Conservation (phyloP, 2,329 filamentous ascomycete species). For the Seiridium unicorne region DNA sequence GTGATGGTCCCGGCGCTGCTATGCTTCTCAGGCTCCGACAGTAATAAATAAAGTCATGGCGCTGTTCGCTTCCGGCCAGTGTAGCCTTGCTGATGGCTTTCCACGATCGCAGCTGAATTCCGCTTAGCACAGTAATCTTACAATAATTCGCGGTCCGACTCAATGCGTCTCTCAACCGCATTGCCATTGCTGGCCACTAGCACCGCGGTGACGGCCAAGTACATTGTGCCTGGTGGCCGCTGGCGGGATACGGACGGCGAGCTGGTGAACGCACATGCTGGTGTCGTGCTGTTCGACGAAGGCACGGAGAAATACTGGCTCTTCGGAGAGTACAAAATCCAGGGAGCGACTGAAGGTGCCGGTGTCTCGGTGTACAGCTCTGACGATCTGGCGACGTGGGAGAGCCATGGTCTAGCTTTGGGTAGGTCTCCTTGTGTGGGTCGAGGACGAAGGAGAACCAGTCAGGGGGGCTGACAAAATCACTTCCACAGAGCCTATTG, state of each 20-base stretch:
- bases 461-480: conserved; percentile 5
- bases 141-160: neutral
- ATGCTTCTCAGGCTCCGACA: too few species aligned
- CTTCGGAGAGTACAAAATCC: conserved; percentile 61
- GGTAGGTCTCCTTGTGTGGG: conserved; percentile 28
- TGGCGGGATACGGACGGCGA: conserved; percentile 61
- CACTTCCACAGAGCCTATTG: conserved; percentile 39
- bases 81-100: neutral
- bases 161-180: neutral
- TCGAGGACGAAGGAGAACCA: neutral
- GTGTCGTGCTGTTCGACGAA: conserved; percentile 51
- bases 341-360: conserved; percentile 58
- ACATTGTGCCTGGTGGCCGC: conserved; percentile 60
- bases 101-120: neutral
- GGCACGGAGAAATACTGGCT: conserved; percentile 55
- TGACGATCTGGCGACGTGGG: conserved; percentile 59
- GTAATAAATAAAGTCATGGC: too few species aligned
- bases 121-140: neutral
- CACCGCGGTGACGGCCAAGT: conserved; percentile 36
- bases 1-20: neutral
- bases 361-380: conserved; percentile 62
- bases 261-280: conserved; percentile 62
- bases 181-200: neutral
- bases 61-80: neutral
- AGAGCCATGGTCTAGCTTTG: conserved; percentile 54